Base-by-base conservation (phyloP, 306 rosid species). In the Medicago lupulina region DNA sequence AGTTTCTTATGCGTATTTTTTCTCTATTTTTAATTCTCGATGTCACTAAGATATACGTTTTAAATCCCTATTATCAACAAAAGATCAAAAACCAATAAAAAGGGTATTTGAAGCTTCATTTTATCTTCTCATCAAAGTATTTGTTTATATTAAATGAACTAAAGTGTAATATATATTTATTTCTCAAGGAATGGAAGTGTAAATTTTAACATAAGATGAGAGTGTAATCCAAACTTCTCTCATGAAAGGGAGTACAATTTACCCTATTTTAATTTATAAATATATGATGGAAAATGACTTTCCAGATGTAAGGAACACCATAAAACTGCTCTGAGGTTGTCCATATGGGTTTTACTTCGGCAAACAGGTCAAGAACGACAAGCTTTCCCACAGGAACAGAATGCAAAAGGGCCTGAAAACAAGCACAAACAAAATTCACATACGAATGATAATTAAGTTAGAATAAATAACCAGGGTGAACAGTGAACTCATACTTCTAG, bases 311-410 rank as follows among this genome's bases (percentile, higher is more conserved):
- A 73, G 98, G 98, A 74, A 85, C 90, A 54, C 96, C 97, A 68
- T 93, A 93, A 79, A 91, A 93, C 80, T 93, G 98, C 78, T 88
- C 89, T 49, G 96, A 86, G 74, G 90, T 82, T 74, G 67, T 83
- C 98, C 98, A 93, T 71, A 89, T 73, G 15, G 98, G 98, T 69
- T 93, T 93, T 81, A 89, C 96, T 93, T 93, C 98, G 40, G 97
- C 97, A 85, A 79, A 93, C 68, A 93, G 85, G 80, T 93, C 97
- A 63, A 93, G 97, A 61, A 93, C 97, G 64, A 93, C 97, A 83
- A 93, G 79, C 87, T 86, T 89, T 74, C 98, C 98, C 51, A 79
- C 39, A 46, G 97, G 96, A 71, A 93, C 97, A 55, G 93, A 93
- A 80, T 89, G 96, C 67, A 91, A 47, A 85, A 93, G 97, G 73